Conservation (phyloP, 164 flowering plant genomes). For the Warburgia ugandensis region DNA sequence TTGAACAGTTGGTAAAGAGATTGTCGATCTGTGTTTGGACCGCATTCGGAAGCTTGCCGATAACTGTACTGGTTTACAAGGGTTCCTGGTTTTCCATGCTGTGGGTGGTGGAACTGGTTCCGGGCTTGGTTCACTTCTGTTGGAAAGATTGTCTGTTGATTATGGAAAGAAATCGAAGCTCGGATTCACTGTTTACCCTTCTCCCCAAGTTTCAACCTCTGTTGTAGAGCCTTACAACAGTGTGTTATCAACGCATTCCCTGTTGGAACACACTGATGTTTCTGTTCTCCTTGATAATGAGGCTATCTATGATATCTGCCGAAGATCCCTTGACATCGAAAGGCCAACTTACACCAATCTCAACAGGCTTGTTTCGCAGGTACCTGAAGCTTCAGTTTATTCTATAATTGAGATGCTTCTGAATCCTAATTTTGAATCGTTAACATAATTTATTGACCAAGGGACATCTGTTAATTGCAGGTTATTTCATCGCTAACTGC, state of each 20-base stretch:
- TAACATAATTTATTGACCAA: no score
- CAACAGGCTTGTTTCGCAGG: constrained; percentile 62
- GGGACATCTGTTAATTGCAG: constrained; percentile 22
- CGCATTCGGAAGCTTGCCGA: constrained; percentile 64
- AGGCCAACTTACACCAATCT: constrained; percentile 69
- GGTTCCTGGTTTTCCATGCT: constrained; percentile 64
- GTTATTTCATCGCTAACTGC: constrained; percentile 63
- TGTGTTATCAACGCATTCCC: constrained; percentile 56
- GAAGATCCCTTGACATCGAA: constrained; percentile 51
- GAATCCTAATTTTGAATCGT: no score
- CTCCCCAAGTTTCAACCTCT: constrained; percentile 64
- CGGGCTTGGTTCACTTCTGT: constrained; percentile 57
- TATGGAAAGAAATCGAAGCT: constrained; percentile 31
- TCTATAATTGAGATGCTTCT: no score
- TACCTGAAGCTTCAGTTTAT: no score
- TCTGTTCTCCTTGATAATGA: constrained; percentile 54
- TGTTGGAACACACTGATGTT: constrained; percentile 60
- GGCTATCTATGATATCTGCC: constrained; percentile 65
- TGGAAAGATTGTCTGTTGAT: constrained; percentile 64
- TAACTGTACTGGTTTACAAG: constrained; percentile 70
- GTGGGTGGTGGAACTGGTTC: constrained; percentile 80
- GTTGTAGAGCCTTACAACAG: constrained; percentile 72
- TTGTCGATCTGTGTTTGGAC: constrained; percentile 62
- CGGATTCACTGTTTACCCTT: constrained; percentile 12
- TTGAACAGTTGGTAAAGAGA: constrained; percentile 52